These are phyloP conservation scores for Berberis thunbergii DNA, from an alignment of 164 flowering plant genomes.

Conservation along the genomic window DNA sequence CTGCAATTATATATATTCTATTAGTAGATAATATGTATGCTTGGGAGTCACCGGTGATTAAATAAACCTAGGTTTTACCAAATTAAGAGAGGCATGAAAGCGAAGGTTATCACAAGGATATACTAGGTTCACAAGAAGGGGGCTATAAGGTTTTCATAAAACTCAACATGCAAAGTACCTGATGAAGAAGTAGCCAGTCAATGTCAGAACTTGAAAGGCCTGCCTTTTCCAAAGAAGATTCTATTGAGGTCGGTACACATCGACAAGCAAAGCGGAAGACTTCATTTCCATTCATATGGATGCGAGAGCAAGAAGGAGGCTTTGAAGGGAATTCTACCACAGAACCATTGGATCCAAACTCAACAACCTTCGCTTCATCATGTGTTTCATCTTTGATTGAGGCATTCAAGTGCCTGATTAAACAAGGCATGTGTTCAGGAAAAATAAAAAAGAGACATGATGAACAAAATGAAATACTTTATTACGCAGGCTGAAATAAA, in stretches of 20 bases:
- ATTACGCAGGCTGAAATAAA: neutral
- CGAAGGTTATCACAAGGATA: neutral
- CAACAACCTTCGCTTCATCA: slow-evolving; percentile 20
- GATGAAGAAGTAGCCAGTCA: slow-evolving; percentile 95
- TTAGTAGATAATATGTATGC: too few relatives aligned
- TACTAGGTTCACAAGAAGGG: neutral
- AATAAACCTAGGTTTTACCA: too few relatives aligned
- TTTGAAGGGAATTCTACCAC: slow-evolving; percentile 46
- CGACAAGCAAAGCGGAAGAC: slow-evolving; percentile 89
- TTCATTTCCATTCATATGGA: slow-evolving; percentile 93
- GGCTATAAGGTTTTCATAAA: neutral
- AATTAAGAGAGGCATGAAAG: too few relatives aligned
- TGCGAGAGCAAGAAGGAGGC: slow-evolving; percentile 52
- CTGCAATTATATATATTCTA: too few relatives aligned
- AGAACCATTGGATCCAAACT: slow-evolving; percentile 48
- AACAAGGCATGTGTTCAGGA: neutral
- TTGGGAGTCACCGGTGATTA: too few relatives aligned
- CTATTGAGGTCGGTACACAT: slow-evolving; percentile 79
- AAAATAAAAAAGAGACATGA: too few relatives aligned
- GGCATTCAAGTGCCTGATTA: slow-evolving; percentile 71
- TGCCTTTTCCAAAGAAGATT: slow-evolving; percentile 58
- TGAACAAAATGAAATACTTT: neutral
- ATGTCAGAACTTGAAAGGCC: slow-evolving; percentile 53
- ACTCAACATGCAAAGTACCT: slow-evolving; percentile 40
- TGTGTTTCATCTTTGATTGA: slow-evolving; percentile 19